Percentiles rank a stretch among this genome's conserved stretches.
Conservation (phyloP, 169 alveolate species). For the Plasmodium knowlesi region DNA sequence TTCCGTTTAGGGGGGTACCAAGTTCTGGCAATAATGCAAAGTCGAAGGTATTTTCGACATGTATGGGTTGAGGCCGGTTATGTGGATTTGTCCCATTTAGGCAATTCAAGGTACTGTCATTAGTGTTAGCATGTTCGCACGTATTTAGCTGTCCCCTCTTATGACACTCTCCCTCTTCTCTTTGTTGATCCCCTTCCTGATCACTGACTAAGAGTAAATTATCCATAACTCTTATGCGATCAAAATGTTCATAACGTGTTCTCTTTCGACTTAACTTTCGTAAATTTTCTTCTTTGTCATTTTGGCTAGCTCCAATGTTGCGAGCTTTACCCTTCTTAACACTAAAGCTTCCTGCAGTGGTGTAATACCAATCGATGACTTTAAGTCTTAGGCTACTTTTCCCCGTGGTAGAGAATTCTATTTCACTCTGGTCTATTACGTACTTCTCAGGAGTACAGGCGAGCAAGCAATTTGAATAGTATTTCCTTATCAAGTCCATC, state of each 20-base stretch:
- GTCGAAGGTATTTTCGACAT: conserved; percentile 44
- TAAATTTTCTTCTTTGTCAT: background rate
- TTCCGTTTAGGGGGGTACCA: background rate
- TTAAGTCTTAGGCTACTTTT: conserved; percentile 10
- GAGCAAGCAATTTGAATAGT: conserved; percentile 22
- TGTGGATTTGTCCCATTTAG: background rate
- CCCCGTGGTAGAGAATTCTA: conserved; percentile 15
- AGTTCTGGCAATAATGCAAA: background rate
- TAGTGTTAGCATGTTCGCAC: background rate
- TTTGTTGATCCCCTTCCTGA: background rate
- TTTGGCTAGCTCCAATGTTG: background rate
- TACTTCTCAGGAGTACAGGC: conserved; percentile 59
- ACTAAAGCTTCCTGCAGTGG: conserved; percentile 7
- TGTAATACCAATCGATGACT: conserved; percentile 27
- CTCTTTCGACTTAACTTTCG: background rate
- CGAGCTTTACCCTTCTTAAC: background rate
- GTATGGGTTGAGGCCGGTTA: background rate
- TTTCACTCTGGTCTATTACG: conserved; percentile 56
- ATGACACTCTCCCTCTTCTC: background rate
- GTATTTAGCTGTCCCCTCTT: background rate
- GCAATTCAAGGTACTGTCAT: background rate
- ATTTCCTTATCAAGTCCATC: conserved; percentile 25
- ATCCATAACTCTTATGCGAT: conserved; percentile 8
- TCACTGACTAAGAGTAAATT: conserved; percentile 5
- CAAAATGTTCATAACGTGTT: conserved; percentile 9